These are phyloP conservation scores for Limnanthes douglasii DNA, from an alignment of 345 rosid genomes.

Conservation along the genomic window DNA sequence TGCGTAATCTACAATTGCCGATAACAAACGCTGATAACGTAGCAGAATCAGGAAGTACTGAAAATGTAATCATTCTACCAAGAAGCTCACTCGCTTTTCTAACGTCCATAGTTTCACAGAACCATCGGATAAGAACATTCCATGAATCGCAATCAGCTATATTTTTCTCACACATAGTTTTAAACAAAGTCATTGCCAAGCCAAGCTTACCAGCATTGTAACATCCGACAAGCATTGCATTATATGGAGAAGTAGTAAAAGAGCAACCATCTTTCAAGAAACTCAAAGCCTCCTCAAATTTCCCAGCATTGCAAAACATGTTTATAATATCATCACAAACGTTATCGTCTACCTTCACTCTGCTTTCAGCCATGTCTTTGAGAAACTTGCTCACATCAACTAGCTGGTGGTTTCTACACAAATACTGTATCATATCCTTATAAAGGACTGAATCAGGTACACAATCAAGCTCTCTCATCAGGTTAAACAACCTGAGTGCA, in stretches of 20 bases:
- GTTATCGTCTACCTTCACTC: conserved; percentile 9
- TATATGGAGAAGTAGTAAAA: conserved; percentile 19
- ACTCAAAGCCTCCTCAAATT: conserved; percentile 14
- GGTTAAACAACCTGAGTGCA: conserved; percentile 19
- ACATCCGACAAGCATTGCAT: conserved; percentile 31
- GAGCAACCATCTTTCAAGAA: conserved; percentile 26
- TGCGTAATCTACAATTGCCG: conserved; percentile 23
- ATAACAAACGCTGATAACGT: conserved; percentile 31
- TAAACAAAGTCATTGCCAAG: conserved; percentile 21
- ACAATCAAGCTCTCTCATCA: conserved; percentile 22
- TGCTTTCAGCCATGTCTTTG: conserved; percentile 21
- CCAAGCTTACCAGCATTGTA: conserved; percentile 20
- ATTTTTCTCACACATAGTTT: conserved; percentile 19
- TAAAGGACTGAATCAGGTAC: conserved; percentile 16
- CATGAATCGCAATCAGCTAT: conserved; percentile 27
- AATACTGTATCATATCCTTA: conserved; percentile 15
- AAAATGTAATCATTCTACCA: too few species aligned
- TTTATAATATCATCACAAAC: conserved; percentile 21
- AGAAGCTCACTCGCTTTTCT: too few species aligned
- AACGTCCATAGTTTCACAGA: too few species aligned
- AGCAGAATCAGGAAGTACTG: conserved; percentile 18
- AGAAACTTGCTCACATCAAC: conserved; percentile 23
- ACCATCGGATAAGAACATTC: too few species aligned
- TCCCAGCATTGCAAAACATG: conserved; percentile 21
- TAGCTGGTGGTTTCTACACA: conserved; percentile 23